Base-by-base conservation (phyloP, 1,139 yeast genomes). In the Hyphopichia wangnamkhiaoensis region DNA sequence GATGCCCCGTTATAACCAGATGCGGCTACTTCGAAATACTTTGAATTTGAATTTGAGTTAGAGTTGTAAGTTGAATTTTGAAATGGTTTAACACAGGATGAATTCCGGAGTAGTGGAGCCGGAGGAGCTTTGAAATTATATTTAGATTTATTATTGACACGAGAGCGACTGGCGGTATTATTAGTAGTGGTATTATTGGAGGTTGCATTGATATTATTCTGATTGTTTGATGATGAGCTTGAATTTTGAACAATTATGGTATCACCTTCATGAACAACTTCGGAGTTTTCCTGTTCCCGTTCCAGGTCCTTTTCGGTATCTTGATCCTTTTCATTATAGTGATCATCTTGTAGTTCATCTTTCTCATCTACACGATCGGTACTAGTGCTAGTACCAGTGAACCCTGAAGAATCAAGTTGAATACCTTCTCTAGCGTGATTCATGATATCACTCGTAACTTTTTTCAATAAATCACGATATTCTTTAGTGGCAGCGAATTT, bases 1-100 rank as follows among this genome's bases (percentile, higher is more conserved):
- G 83, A 80, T 2, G 86, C 83, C 29, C 84, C 84, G 48, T 80
- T 79, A 47, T 81, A 82, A 1, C 95, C 95, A 2, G 94, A 84
- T 2, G 95, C 96, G 24, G 83, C 83, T 32, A 84, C 82, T 48
- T 86, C 95, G 44, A 67, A 74, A 46, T 72, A 71, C 42, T 74
- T 70, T 15, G 76, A 59, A 35, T 68, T 69, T 18, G 68, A 58
- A 30, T 56, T 58, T 37, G 53, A 56, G 21, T 34, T 34, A 12
- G 37, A 35, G 16, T 35, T 30, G 12, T 28, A 28, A 16, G 15
- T 28, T 10, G 31, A 28, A 33, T 16, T 20, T n/a, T 31, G 30
- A 3, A 13, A 13, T 8, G 63, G 61, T 29, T 59, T 65, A 21
- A 57, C 48, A 36, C 67, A 60, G 3, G 65, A 63, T 1, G 69